Conservation (phyloP, 805 yeast genomes). For the Nakazawaea peltata region DNA sequence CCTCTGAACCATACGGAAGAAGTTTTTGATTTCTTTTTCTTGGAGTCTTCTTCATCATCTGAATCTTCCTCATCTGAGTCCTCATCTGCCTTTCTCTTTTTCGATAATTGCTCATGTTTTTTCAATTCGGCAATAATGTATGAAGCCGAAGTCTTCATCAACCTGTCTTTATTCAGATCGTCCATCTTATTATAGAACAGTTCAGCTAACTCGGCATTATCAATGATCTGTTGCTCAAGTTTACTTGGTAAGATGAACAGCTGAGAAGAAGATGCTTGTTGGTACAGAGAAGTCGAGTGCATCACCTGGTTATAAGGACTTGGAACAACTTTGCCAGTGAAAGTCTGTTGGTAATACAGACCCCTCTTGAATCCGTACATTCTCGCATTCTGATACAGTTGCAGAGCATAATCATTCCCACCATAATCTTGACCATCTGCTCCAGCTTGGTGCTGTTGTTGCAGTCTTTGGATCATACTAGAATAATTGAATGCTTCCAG, state of each 20-base stretch:
- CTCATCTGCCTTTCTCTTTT: conserved; percentile 6
- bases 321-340: conserved; percentile 6
- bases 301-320: conserved; percentile 6
- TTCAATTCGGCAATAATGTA: conserved; percentile 6
- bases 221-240: conserved; percentile 3
- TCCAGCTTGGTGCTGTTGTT: too few relatives aligned
- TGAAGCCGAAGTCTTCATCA: conserved; percentile 5
- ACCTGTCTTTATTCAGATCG: conserved; percentile 6
- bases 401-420: too few relatives aligned
- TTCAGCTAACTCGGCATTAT: background rate
- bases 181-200: conserved; percentile 6
- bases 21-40: conserved; percentile 10
- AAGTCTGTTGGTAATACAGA: conserved; percentile 13
- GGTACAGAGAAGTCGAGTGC: conserved; percentile 4
- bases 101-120: conserved; percentile 2
- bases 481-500: too few relatives aligned
- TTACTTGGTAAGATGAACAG: conserved; percentile 6
- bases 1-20: conserved; percentile 62
- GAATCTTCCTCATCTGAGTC: conserved; percentile 22
- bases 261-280: conserved; percentile 4
- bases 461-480: too few relatives aligned
- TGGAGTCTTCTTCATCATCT: conserved; percentile 17
- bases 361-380: too few relatives aligned
- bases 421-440: too few relatives aligned
- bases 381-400: too few relatives aligned